phyloP scores from a whole-genome alignment of 164 flowering plant species.

The Cinnamomum chago region DNA sequence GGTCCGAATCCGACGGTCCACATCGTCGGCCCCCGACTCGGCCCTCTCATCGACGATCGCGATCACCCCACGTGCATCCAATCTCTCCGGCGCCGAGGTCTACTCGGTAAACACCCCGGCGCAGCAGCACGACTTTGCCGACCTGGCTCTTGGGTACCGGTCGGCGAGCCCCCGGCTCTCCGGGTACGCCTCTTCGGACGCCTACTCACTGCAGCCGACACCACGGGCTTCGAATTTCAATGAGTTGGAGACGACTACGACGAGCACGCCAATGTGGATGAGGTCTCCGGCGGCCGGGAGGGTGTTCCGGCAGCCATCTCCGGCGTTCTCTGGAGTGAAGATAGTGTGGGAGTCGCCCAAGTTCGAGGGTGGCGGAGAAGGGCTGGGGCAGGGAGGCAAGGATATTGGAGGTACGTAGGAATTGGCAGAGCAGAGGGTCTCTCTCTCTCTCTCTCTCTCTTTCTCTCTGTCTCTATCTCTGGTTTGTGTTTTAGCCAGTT shows the following conservation, averaged over 20 bases:
- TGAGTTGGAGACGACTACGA: constrained; percentile 36
- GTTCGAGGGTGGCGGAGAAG: constrained; percentile 23
- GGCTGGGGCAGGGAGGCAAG: constrained; percentile 21
- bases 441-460: not conserved
- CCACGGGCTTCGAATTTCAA: constrained; percentile 57
- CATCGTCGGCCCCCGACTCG: constrained; percentile 40
- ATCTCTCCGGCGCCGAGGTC: constrained; percentile 54
- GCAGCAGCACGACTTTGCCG: constrained; percentile 18
- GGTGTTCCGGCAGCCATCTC: constrained; percentile 37
- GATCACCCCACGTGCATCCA: constrained; percentile 52
- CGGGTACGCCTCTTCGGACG: constrained; percentile 62
- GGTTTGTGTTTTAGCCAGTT: not conserved
- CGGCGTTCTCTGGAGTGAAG: constrained; percentile 29
- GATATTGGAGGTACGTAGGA: constrained; percentile 35
- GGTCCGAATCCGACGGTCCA: constrained; percentile 54
- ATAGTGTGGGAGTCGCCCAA: constrained; percentile 40
- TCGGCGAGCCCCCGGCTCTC: constrained; percentile 45
- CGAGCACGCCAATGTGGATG: constrained; percentile 38
- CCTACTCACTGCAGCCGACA: constrained; percentile 63
- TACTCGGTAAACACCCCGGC: constrained; percentile 49
- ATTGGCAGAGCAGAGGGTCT: not conserved
- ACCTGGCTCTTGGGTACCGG: constrained; percentile 35
- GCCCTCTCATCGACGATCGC: constrained; percentile 36
- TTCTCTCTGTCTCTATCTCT: not conserved
- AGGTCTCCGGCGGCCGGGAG: constrained; percentile 45